Conservation (phyloP, 495 filamentous ascomycete species). For the Lasiosphaeria hispida region DNA sequence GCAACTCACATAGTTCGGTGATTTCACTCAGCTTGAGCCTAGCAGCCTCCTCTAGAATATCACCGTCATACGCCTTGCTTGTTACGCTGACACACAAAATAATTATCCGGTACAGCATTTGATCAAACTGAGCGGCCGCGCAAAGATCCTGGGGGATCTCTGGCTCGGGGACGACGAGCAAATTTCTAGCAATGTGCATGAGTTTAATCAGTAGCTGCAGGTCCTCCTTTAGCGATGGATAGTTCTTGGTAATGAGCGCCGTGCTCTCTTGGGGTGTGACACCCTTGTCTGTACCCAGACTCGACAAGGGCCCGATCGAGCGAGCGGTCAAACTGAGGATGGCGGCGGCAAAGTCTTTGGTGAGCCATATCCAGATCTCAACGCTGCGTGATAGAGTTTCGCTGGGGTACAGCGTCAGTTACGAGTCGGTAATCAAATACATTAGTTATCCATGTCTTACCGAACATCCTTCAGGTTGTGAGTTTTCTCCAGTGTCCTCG, state of each 20-base stretch:
- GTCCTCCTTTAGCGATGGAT: constrained; percentile 71
- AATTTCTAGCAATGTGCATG: constrained; percentile 79
- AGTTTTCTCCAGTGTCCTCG: constrained; percentile 53
- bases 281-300: constrained; percentile 46
- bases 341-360: constrained; percentile 36
- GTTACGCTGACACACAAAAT: constrained; percentile 84
- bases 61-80: constrained; percentile 84
- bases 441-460: constrained; percentile 25
- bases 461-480: constrained; percentile 53
- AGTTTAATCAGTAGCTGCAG: constrained; percentile 81
- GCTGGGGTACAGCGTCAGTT: constrained; percentile 33
- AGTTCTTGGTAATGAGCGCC: constrained; percentile 76
- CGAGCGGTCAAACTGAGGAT: constrained; percentile 37
- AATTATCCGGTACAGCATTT: constrained; percentile 78
- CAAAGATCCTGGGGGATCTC: constrained; percentile 85
- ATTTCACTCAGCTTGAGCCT: constrained; percentile 51
- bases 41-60: constrained; percentile 66
- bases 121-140: constrained; percentile 72
- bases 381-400: constrained; percentile 56
- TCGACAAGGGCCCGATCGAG: constrained; percentile 36
- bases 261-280: constrained; percentile 58
- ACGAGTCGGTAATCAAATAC: background rate
- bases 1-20: constrained; percentile 51
- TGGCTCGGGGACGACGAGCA: constrained; percentile 68
- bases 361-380: constrained; percentile 70